Percentiles rank a stretch among this genome's conserved stretches.
Conservation (phyloP, 768 basidiomycete genomes). For the Russula compacta region DNA sequence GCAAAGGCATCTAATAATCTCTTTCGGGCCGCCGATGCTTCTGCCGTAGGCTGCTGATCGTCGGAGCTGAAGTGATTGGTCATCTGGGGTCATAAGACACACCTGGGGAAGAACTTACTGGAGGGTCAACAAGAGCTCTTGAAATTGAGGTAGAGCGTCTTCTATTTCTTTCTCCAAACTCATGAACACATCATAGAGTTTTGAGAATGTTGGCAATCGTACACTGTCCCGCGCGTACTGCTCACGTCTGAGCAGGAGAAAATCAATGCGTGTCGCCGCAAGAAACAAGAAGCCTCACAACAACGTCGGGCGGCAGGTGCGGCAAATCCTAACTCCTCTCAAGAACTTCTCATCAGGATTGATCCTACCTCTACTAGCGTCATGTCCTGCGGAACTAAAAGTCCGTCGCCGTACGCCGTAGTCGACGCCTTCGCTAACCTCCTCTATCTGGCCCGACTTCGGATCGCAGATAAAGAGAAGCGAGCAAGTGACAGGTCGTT, state of each 20-base stretch:
- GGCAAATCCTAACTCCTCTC: slow-evolving; percentile 82
- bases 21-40: slow-evolving; percentile 66
- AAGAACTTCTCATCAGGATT: slow-evolving; percentile 75
- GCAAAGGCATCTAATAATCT: slow-evolving; percentile 77
- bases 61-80: slow-evolving; percentile 27
- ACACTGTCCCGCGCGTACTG: slow-evolving; percentile 60
- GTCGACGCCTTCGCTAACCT: slow-evolving; percentile 76
- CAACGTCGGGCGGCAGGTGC: slow-evolving; percentile 70
- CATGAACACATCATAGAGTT: slow-evolving; percentile 47
- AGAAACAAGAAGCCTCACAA: slow-evolving; percentile 43
- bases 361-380: slow-evolving; percentile 26
- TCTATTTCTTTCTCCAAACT: slow-evolving; percentile 84
- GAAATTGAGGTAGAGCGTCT: slow-evolving; percentile 76
- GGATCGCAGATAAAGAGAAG: slow-evolving; percentile 80
- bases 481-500: slow-evolving; percentile 63
- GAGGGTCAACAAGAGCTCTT: slow-evolving; percentile 69
- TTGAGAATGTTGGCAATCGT: slow-evolving; percentile 3
- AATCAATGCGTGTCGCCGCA: background rate
- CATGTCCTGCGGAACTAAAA: slow-evolving; percentile 22
- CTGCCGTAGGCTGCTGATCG: slow-evolving; percentile 52
- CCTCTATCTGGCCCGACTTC: slow-evolving; percentile 66
- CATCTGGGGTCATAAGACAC: slow-evolving; percentile 24
- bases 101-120: slow-evolving; percentile 36
- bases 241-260: slow-evolving; percentile 45
- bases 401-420: slow-evolving; percentile 61